Evolutionary conservation across 345 rosid genomes (phyloP).

Genomic region (Ricinus communis): DNA sequence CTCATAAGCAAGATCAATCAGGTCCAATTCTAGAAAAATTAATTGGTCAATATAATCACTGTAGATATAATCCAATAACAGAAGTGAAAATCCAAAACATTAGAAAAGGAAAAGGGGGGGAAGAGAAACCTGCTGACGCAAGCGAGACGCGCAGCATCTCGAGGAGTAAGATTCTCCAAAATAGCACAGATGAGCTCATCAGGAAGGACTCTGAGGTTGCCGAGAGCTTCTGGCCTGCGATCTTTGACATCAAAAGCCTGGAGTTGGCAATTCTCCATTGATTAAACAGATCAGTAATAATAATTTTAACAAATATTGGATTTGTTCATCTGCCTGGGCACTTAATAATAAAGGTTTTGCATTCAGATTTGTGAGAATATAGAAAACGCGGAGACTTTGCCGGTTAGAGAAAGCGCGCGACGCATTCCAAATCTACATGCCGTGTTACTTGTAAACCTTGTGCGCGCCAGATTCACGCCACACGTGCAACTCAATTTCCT

Average conservation of each 20-base stretch:
- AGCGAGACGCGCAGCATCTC: constrained; percentile 71
- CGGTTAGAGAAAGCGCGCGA: constrained; percentile 3
- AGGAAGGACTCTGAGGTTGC: constrained; percentile 59
- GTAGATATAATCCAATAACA: too few relatives aligned
- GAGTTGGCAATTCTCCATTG: constrained; percentile 21
- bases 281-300: background rate
- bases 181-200: constrained; percentile 69
- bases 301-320: background rate
- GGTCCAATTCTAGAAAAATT: too few relatives aligned
- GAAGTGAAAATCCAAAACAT: too few relatives aligned
- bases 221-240: constrained; percentile 72
- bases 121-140: constrained; percentile 81
- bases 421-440: background rate
- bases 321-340: background rate
- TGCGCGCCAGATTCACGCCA: constrained; percentile 2
- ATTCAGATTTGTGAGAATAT: background rate
- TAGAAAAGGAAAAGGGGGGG: background rate
- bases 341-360: background rate
- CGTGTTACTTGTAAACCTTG: background rate
- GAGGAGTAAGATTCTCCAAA: constrained; percentile 61
- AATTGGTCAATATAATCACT: too few relatives aligned
- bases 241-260: constrained; percentile 38
- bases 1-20: too few relatives aligned
- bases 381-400: constrained; percentile 8
- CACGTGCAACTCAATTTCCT: background rate